Base-by-base conservation (phyloP, 2,329 filamentous ascomycete genomes). In the Diaporthe velutina region DNA sequence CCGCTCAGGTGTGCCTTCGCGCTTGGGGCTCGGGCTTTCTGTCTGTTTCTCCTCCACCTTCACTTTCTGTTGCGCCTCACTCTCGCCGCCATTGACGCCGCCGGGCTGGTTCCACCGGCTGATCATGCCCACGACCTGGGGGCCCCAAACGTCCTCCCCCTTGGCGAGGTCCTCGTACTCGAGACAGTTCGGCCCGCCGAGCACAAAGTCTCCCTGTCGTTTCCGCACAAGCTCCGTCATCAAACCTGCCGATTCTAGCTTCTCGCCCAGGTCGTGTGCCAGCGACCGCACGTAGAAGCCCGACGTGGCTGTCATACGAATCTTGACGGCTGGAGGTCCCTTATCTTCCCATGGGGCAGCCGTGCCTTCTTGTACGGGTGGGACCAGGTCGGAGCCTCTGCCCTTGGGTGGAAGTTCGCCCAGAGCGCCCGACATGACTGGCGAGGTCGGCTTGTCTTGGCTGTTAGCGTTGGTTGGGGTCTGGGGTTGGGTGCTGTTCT, bases 211-310 rank as follows among this genome's bases (percentile, higher is more conserved):
- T 25, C 92, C 94, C 84, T 99, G 97, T 70, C 94, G 91, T 4
- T 91, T 93, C 72, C 97, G 93, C 73, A 93, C 90, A 28, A 99
- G 90, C 79, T 94, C 92, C 30, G 94, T 91, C 96, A 99, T 98
- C 78, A 97, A 88, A 45, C 90, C 97, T 33, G 94, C 92, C 17
- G 95, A 98, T 70, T 90, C 92, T 19, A 98, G 88, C 78, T 95
- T 95, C 78, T 92, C 88, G 30, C 96, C 97, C 4, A 99, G 89
- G 80, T 99, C 97, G 82, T 98, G 95, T 79, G 95, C 96, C 78
- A 99, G 91, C 74, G 94, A 97, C 77, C 97, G 93, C 19, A 99
- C 96, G 83, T 99, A 99, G 87, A 98, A 99, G 52, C 97, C 97
- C 0, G 95, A 98, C 2, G 95, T 95, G 70, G 98, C 96, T 0